A percentile compares a stretch with the other conserved stretches of the same genome.
These are phyloP conservation scores for Aspergillus ochraceus DNA, from an alignment of 2,329 filamentous ascomycete genomes.

Conservation along the genomic window DNA sequence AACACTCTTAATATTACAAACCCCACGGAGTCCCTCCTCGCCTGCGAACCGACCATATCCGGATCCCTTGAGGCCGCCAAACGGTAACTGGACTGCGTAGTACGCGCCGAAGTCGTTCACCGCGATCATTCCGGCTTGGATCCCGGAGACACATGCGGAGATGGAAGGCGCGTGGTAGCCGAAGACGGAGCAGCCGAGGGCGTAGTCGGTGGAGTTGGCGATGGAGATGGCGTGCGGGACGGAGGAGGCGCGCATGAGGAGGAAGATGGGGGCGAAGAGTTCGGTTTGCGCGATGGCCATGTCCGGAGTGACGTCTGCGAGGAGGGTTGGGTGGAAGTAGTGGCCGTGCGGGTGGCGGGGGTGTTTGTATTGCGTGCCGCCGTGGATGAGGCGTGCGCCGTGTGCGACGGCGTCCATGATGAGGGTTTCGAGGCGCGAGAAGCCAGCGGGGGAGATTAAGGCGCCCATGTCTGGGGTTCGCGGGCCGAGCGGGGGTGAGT, in stretches of 20 bases:
- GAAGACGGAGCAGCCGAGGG: constrained; percentile 86
- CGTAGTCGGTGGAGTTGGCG: constrained; percentile 82
- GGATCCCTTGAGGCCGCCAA: constrained; percentile 85
- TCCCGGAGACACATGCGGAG: constrained; percentile 62
- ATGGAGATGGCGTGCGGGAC: constrained; percentile 69
- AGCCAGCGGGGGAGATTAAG: constrained; percentile 78
- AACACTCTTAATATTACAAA: constrained; percentile 87
- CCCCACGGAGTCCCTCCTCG: constrained; percentile 76
- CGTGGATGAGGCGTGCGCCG: constrained; percentile 78
- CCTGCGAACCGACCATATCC: constrained; percentile 93
- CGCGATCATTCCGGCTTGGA: constrained; percentile 85
- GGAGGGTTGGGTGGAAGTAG: constrained; percentile 88
- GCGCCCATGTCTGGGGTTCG: constrained; percentile 72
- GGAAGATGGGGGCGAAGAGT: constrained; percentile 88
- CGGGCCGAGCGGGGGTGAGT: constrained; percentile 32
- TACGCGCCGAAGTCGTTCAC: constrained; percentile 94
- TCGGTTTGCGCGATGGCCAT: constrained; percentile 91
- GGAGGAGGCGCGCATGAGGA: constrained; percentile 73
- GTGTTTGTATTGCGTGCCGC: constrained; percentile 71
- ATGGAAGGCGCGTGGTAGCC: constrained; percentile 67
- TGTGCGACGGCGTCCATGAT: constrained; percentile 73
- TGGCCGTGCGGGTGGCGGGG: constrained; percentile 74
- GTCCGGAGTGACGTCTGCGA: constrained; percentile 79
- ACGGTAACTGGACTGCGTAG: constrained; percentile 92
- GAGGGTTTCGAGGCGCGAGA: constrained; percentile 72